Evolutionary conservation across 192 early-diverging fungal genomes (phyloP), one percentile per base, ranked within the genome.

Genomic region (Cetraspora pellucida): DNA sequence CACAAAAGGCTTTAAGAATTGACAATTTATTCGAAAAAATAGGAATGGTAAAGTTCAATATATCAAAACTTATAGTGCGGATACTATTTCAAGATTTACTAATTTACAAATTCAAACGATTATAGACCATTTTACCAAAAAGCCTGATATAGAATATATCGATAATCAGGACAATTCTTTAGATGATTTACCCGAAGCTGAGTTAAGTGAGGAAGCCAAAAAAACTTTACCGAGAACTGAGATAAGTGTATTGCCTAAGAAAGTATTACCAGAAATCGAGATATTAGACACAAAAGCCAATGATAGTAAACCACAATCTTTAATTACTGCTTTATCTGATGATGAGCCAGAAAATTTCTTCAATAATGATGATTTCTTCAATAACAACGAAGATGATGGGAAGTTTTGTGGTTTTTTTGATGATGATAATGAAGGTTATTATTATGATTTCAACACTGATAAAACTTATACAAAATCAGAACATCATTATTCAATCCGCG

Each of bases 391-490:
- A 13, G 65, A 67, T n/a, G 65, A 43, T 43, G 65, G 65, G 31
- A 37, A 31, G 0, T 67, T 67, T 37, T 44, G 43, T 67, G 31
- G 65, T 7, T 67, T 67, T 67, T 67, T 7, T 67, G 65, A 67
- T 16, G 65, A 67, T 7, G 65, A 67, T 44, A 37, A 67, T 1
- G 43, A 44, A 67, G 65, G 65, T 16, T 67, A 67, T 67, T 67
- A 67, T 67, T 67, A 67, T 67, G 65, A 67, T 67, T 67, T 67
- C 44, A 67, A 67, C 44, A 67, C 65, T 16, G 16, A 37, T 21
- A 16, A 67, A 67, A 67, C 65, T 67, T 67, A 67, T 67, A 67
- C 65, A 67, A 67, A 67, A 67, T 67, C 65, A n/a, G 43, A 17
- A 67, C 43, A n/a, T n/a, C n/a, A n/a, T n/a, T 37, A 37, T 67